Evolutionary conservation across 1,284 basidiomycete species (phyloP).

Genomic region (Moniliella sp.): DNA sequence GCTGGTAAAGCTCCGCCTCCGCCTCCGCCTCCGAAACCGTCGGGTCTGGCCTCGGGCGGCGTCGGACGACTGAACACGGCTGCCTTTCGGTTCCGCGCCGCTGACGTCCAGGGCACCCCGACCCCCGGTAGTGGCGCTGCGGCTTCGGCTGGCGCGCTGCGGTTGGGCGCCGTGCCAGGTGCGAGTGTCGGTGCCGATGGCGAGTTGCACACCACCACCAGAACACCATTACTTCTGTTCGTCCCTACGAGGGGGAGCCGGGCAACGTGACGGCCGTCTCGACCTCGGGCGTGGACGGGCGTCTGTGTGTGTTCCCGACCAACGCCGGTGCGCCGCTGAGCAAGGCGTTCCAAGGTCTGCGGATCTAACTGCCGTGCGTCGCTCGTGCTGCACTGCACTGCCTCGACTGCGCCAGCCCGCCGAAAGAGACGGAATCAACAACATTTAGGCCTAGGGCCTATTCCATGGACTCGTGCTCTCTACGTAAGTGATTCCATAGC

Average conservation of each 20-base stretch:
- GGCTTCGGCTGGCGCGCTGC: conserved; percentile 44
- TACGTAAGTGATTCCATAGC: too few species aligned
- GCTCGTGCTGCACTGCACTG: too few species aligned
- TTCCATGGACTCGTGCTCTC: too few species aligned
- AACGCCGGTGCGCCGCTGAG: conserved; percentile 35
- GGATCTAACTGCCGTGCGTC: not conserved
- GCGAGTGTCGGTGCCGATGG: conserved; percentile 49
- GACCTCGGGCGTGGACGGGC: conserved; percentile 84
- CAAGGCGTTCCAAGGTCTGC: conserved; percentile 1
- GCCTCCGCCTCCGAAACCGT: conserved; percentile 21
- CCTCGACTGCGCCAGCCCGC: too few species aligned
- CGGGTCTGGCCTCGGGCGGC: conserved; percentile 5
- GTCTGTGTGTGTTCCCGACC: conserved; percentile 73
- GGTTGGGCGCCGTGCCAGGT: conserved; percentile 38
- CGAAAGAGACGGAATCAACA: too few species aligned
- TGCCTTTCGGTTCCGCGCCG: conserved; percentile 82
- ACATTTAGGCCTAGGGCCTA: too few species aligned
- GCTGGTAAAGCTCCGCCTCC: conserved; percentile 24
- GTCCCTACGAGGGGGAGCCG: conserved; percentile 33
- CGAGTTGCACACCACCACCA: conserved; percentile 59
- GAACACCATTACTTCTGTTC: conserved; percentile 72
- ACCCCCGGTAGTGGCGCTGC: conserved; percentile 1
- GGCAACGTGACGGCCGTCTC: conserved; percentile 51
- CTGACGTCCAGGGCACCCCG: conserved; percentile 56
- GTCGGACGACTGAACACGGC: conserved; percentile 74